A percentile compares a stretch with the other conserved stretches of the same genome.
These are phyloP conservation scores for Kluyveromyces starmeri DNA, from an alignment of 805 yeast genomes.

Conservation along the genomic window DNA sequence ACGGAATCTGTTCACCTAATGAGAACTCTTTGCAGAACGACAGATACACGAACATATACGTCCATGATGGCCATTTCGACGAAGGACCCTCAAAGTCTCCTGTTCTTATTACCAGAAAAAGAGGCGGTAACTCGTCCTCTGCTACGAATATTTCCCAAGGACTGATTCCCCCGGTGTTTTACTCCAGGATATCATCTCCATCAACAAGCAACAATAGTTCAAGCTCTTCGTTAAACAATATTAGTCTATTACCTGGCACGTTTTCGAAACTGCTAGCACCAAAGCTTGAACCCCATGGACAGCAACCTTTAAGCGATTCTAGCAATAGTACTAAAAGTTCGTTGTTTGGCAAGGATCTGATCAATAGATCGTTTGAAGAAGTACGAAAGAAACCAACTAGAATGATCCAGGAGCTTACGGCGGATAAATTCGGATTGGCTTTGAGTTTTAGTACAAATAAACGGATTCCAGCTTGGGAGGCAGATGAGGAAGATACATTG, in stretches of 20 bases:
- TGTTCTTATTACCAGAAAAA: constrained; percentile 7
- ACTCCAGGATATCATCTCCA: constrained; percentile 27
- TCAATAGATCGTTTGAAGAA: constrained; percentile 26
- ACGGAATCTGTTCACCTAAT: constrained; percentile 13
- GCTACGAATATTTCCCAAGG: constrained; percentile 15
- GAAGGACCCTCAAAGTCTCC: constrained; percentile 6
- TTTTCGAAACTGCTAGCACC: constrained; percentile 16
- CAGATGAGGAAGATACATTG: constrained; percentile 26
- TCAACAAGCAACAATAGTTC: constrained; percentile 27
- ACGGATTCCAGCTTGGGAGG: constrained; percentile 9
- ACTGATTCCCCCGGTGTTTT: constrained; percentile 30
- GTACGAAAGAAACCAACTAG: constrained; percentile 13
- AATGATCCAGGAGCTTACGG: constrained; percentile 1
- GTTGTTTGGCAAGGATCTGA: constrained; percentile 20
- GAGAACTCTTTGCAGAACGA: constrained; percentile 7
- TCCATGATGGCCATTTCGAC: constrained; percentile 28
- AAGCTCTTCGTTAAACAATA: constrained; percentile 18
- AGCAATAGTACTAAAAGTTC: constrained; percentile 6
- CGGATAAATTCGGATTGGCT: constrained; percentile 16
- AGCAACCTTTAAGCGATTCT: constrained; percentile 4
- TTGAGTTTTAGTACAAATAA: constrained; percentile 16
- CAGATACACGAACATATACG: constrained; percentile 24
- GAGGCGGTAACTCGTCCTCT: constrained; percentile 7
- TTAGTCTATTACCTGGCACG: constrained; percentile 17
- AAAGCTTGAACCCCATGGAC: constrained; percentile 6